Conservation (phyloP, 192 early-diverging fungal species). For the Backusella parvicylindrica region DNA sequence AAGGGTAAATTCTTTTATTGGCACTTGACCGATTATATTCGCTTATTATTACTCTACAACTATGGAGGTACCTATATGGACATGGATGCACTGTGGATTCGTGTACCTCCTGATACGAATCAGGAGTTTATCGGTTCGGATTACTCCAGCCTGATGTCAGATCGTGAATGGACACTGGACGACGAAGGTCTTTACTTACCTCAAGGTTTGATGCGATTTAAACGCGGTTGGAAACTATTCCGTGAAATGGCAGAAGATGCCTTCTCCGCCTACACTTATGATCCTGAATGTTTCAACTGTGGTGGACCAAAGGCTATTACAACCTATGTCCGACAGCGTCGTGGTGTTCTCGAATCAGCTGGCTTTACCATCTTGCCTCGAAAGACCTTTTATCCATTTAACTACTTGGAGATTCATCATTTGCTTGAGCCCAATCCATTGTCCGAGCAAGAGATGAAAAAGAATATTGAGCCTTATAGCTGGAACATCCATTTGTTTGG, state of each 20-base stretch:
- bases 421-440: slow-evolving; percentile 32
- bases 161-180: slow-evolving; percentile 51
- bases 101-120: slow-evolving; percentile 43
- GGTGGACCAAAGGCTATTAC: slow-evolving; percentile 56
- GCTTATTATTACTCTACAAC: slow-evolving; percentile 49
- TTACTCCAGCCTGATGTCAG: slow-evolving; percentile 38
- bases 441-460: slow-evolving; percentile 37
- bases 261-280: slow-evolving; percentile 46
- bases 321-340: slow-evolving; percentile 46
- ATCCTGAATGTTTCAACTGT: slow-evolving; percentile 55
- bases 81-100: slow-evolving; percentile 59
- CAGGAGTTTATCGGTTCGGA: slow-evolving; percentile 59
- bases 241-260: slow-evolving; percentile 48
- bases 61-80: slow-evolving; percentile 65
- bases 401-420: slow-evolving; percentile 44
- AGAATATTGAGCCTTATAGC: slow-evolving; percentile 29
- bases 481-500: slow-evolving; percentile 56
- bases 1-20: slow-evolving; percentile 47
- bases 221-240: slow-evolving; percentile 50
- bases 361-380: slow-evolving; percentile 45
- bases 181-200: slow-evolving; percentile 49
- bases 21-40: slow-evolving; percentile 54
- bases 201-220: slow-evolving; percentile 57
- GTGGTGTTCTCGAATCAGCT: slow-evolving; percentile 35
- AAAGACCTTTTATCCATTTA: slow-evolving; percentile 44